Conservation (phyloP, 352 stramenopile species). For the Pythium rhizo-oryzae region DNA sequence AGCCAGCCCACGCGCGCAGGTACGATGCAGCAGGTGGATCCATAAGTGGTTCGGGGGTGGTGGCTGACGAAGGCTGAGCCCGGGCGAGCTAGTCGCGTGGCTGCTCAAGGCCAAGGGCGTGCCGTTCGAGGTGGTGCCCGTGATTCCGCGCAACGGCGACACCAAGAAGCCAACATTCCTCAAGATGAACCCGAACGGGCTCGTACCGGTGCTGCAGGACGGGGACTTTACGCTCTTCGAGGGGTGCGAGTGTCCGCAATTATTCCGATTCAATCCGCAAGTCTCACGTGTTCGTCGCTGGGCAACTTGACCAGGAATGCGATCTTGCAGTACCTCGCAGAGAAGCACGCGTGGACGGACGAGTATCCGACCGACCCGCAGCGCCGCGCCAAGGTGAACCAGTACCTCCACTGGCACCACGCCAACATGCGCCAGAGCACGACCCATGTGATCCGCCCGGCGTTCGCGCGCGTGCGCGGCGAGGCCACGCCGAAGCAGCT, state of each 20-base stretch:
- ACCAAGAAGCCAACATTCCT: slow-evolving; percentile 38
- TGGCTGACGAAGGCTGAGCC: background rate
- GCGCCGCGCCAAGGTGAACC: slow-evolving; percentile 54
- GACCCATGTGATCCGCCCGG: slow-evolving; percentile 12
- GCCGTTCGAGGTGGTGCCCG: slow-evolving; percentile 41
- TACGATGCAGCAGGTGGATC: background rate
- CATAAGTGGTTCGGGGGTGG: background rate
- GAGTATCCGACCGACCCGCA: slow-evolving; percentile 43
- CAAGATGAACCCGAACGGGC: slow-evolving; percentile 48
- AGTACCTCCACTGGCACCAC: slow-evolving; percentile 83
- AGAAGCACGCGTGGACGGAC: slow-evolving; percentile 55
- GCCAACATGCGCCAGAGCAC: slow-evolving; percentile 53
- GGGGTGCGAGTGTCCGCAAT: slow-evolving; percentile 12
- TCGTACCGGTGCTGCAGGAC: slow-evolving; percentile 53
- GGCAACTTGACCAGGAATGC: slow-evolving; percentile 22
- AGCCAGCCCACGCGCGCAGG: slow-evolving; percentile 21
- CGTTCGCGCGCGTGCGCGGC: background rate
- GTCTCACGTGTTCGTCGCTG: background rate
- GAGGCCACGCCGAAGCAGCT: slow-evolving; percentile 13
- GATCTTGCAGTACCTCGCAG: slow-evolving; percentile 53
- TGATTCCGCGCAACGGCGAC: slow-evolving; percentile 11
- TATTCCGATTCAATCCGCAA: background rate
- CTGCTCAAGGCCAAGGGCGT: slow-evolving; percentile 44
- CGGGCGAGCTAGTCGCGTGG: slow-evolving; percentile 29
- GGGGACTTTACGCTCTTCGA: slow-evolving; percentile 59